Base-by-base conservation (phyloP, 2,329 filamentous ascomycete genomes). In the Talaromyces atroroseus region DNA sequence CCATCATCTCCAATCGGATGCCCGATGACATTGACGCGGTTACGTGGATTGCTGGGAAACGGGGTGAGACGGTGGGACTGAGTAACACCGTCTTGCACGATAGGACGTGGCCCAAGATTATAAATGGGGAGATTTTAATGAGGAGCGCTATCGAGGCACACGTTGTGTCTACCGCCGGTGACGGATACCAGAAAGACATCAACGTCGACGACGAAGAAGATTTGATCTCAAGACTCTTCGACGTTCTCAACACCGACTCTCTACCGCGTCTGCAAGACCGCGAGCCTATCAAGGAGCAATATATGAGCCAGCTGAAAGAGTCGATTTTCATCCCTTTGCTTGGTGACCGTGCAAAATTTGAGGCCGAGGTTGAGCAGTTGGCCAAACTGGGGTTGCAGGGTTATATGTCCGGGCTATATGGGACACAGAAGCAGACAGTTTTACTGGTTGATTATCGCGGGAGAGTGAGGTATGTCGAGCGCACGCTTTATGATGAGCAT, bases 351-450 rank as follows among this genome's bases (percentile, higher is more conserved):
- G 50, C 56, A 2, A 26, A 58, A 29, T 58, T 50, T 32, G 56
- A 58, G 45, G 56, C 56, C 6, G 56, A 58, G 14, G 23, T 21
- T 7, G 45, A 47, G 16, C 45, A 50, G 7, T 20, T 58, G 4
- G 44, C 61, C n/a, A 45, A 49, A 18, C 57, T 38, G 21, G 54
- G 57, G 7, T 58, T 64, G 14, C 50, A 66, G 64, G 61, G 70
- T 61, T 71, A 79, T 65, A 60, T 70, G 50, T 74, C 71, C 56
- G 81, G 80, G 0, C 69, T 78, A 7, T 87, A 87, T 65, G 84
- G 84, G 0, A 87, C 84, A 2, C 82, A 85, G 65, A 84, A 83
- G 68, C 83, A 87, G 65, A 84, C 81, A 1, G 71, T 87, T 7
- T 72, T 87, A 2, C 68, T 87, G 14, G 82, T 85, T 20, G 74